Evolutionary conservation across 164 flowering plant species (phyloP).

Genomic region (Tetracentron sinense): DNA sequence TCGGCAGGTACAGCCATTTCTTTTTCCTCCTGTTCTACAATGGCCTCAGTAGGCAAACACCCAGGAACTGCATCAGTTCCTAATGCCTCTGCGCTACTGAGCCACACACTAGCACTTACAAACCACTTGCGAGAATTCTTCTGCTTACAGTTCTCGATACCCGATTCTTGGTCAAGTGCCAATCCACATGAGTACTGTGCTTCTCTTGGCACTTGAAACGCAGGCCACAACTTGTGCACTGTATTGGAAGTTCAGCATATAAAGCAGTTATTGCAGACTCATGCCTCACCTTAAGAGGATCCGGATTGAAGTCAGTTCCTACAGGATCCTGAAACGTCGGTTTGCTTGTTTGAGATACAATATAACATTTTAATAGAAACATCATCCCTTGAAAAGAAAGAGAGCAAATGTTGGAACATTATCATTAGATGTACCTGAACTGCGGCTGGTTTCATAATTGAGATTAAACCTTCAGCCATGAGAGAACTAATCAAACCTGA

Average conservation of each 20-base stretch:
- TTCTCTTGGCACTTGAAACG: conserved; percentile 86
- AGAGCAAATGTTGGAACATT: too few relatives aligned
- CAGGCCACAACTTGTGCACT: conserved; percentile 87
- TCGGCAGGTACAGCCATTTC: conserved; percentile 98
- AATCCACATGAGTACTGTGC: conserved; percentile 95
- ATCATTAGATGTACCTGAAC: too few relatives aligned
- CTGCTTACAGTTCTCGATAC: conserved; percentile 68
- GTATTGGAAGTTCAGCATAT: conserved; percentile 83
- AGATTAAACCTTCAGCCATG: too few relatives aligned
- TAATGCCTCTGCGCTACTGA: conserved; percentile 81
- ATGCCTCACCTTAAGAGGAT: conserved; percentile 69
- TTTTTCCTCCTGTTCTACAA: conserved; percentile 65
- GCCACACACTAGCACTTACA: conserved; percentile 79
- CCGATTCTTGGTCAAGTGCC: conserved; percentile 96
- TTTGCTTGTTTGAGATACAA: too few relatives aligned
- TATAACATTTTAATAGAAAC: too few relatives aligned
- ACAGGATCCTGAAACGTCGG: too few relatives aligned
- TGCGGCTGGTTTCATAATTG: too few relatives aligned
- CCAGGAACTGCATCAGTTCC: conserved; percentile 82
- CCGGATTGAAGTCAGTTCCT: conserved; percentile 36
- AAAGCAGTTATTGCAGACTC: conserved; percentile 72
- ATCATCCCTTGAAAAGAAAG: too few relatives aligned
- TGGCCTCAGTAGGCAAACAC: conserved; percentile 65
- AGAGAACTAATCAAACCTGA: too few relatives aligned
- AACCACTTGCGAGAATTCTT: conserved; percentile 96